These are phyloP conservation scores for Ulmus americana DNA, from an alignment of 331 rosid genomes.

Conservation along the genomic window DNA sequence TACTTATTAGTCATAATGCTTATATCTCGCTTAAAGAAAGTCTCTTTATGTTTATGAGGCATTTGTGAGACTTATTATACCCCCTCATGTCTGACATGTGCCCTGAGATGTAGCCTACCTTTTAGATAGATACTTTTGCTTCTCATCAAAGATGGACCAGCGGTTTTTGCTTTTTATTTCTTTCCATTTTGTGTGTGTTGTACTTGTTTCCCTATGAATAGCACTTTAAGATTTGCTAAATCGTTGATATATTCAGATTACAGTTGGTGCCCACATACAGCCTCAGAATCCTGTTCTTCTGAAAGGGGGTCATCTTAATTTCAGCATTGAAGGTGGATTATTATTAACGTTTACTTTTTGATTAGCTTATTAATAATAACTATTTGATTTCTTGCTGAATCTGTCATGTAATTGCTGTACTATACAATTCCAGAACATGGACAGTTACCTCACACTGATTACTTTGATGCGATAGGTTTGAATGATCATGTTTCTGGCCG, in stretches of 20 bases:
- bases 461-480: slow-evolving; percentile 45
- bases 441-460: slow-evolving; percentile 22
- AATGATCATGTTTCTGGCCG: slow-evolving; percentile 59
- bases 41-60: no score
- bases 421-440: background rate
- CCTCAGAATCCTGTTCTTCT: slow-evolving; percentile 80
- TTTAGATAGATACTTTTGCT: background rate
- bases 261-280: slow-evolving; percentile 73
- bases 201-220: slow-evolving; percentile 11
- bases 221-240: slow-evolving; percentile 23
- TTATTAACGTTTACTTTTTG: slow-evolving; percentile 13
- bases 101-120: background rate
- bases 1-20: no score
- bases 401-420: background rate
- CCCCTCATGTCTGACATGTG: background rate
- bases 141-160: background rate
- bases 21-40: no score
- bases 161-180: background rate
- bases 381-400: background rate
- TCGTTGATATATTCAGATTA: slow-evolving; percentile 44
- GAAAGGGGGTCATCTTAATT: slow-evolving; percentile 60
- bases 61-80: no score
- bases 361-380: slow-evolving; percentile 10
- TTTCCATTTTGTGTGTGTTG: background rate
- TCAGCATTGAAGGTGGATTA: slow-evolving; percentile 64